These are phyloP conservation scores for Flaveria trinervia DNA, from an alignment of 129 eudicot species.

Conservation along the genomic window DNA sequence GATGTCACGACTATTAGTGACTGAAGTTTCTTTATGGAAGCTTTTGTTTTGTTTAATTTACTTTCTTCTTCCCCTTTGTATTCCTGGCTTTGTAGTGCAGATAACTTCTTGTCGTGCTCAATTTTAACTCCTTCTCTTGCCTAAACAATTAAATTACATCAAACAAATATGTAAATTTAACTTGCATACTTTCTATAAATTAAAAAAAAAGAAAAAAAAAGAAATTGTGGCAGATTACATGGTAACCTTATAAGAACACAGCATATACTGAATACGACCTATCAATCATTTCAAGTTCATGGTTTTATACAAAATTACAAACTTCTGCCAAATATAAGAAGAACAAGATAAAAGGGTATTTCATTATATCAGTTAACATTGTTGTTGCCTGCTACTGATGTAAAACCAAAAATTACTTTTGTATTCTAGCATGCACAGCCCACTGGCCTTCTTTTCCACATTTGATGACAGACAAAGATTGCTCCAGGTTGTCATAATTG, in stretches of 20 bases:
- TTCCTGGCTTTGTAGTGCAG: conserved; percentile 77
- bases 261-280: conserved; percentile 33
- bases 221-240: conserved; percentile 24
- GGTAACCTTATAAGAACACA: conserved; percentile 21
- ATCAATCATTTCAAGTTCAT: conserved; percentile 35
- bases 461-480: conserved; percentile 52
- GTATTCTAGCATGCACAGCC: conserved; percentile 23
- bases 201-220: not conserved
- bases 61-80: conserved; percentile 78
- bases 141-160: conserved; percentile 36
- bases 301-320: conserved; percentile 27
- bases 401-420: conserved; percentile 34
- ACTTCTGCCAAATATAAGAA: conserved; percentile 21
- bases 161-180: not conserved
- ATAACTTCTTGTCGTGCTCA: conserved; percentile 80
- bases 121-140: conserved; percentile 95
- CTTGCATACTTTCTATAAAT: not conserved
- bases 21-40: conserved; percentile 73
- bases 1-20: conserved; percentile 84
- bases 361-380: conserved; percentile 31
- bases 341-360: conserved; percentile 31
- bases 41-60: conserved; percentile 87
- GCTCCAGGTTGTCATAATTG: conserved; percentile 52
- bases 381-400: conserved; percentile 40
- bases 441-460: conserved; percentile 30